A percentile compares a stretch with the other conserved stretches of the same genome.
phyloP scores from a whole-genome alignment of 2,329 filamentous ascomycete species.

The Penicillium verrucosum region DNA sequence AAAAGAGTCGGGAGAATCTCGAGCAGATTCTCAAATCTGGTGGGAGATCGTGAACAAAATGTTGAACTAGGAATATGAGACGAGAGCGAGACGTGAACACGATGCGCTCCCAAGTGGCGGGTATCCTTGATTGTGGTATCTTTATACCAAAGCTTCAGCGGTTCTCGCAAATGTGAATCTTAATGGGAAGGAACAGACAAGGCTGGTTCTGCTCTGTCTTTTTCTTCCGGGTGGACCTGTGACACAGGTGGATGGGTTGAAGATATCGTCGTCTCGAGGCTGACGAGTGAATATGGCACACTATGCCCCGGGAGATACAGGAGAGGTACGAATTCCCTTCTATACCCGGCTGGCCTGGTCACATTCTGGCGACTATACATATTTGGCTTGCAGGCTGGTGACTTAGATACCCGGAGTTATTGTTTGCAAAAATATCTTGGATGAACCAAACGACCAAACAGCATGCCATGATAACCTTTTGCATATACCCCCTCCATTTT shows the following conservation, averaged over 20 bases:
- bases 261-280: not conserved
- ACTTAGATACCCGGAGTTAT: conserved; percentile 22
- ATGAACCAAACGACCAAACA: not conserved
- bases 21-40: conserved; percentile 75
- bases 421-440: not conserved
- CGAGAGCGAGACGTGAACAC: not conserved
- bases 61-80: not conserved
- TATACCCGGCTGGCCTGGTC: conserved; percentile 2
- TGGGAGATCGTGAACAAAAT: conserved; percentile 30
- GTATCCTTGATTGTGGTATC: not conserved
- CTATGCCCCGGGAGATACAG: not conserved
- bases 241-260: not conserved
- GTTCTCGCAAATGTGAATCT: not conserved
- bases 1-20: conserved; percentile 89
- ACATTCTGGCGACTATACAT: conserved; percentile 1
- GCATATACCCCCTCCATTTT: not conserved
- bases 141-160: not conserved
- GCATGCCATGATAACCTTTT: not conserved
- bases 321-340: not conserved
- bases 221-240: not conserved
- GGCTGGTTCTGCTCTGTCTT: not conserved
- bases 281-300: not conserved
- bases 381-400: not conserved
- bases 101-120: not conserved
- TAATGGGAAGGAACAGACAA: not conserved